Percentiles rank a stretch among this genome's conserved stretches.
Evolutionary conservation across 2,329 filamentous ascomycete species (phyloP).

Genomic region (Ophiocordyceps australis): DNA sequence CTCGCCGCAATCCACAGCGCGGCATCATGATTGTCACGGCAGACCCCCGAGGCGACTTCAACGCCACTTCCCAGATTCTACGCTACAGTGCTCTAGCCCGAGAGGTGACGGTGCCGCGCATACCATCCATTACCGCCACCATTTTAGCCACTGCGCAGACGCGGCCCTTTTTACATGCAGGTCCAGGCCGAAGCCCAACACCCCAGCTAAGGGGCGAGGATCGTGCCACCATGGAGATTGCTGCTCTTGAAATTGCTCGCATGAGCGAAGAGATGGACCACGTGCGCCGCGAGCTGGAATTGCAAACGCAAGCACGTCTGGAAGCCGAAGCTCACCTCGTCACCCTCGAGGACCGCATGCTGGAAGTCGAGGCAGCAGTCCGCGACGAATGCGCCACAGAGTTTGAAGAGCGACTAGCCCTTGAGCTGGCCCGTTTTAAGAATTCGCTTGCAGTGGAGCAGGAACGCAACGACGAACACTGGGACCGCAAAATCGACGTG

Average conservation of each 20-base stretch:
- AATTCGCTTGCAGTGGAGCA: constrained; percentile 59
- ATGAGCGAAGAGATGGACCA: constrained; percentile 56
- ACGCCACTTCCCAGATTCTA: constrained; percentile 89
- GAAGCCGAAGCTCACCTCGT: constrained; percentile 58
- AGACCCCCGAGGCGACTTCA: constrained; percentile 84
- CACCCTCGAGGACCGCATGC: constrained; percentile 45
- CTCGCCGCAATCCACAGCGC: constrained; percentile 56
- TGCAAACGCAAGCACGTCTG: constrained; percentile 51
- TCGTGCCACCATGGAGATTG: constrained; percentile 62
- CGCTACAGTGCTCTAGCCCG: constrained; percentile 85
- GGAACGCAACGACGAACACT: constrained; percentile 65
- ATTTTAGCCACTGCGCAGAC: constrained; percentile 27
- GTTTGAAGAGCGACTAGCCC: constrained; percentile 60
- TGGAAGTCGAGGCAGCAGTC: constrained; percentile 62
- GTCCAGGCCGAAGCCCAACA: constrained; percentile 17
- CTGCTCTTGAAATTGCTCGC: constrained; percentile 64
- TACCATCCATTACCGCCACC: constrained; percentile 64
- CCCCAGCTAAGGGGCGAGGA: constrained; percentile 26
- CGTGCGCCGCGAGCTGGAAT: constrained; percentile 48
- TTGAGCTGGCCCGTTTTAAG: constrained; percentile 71
- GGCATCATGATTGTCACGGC: constrained; percentile 94
- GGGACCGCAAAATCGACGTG: constrained; percentile 69
- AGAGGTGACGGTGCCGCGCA: constrained; percentile 79
- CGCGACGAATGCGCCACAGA: constrained; percentile 79
- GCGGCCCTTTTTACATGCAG: constrained; percentile 22